These are phyloP conservation scores for Capsicum rhomboideum DNA, from an alignment of 257 asterid genomes.

Conservation along the genomic window DNA sequence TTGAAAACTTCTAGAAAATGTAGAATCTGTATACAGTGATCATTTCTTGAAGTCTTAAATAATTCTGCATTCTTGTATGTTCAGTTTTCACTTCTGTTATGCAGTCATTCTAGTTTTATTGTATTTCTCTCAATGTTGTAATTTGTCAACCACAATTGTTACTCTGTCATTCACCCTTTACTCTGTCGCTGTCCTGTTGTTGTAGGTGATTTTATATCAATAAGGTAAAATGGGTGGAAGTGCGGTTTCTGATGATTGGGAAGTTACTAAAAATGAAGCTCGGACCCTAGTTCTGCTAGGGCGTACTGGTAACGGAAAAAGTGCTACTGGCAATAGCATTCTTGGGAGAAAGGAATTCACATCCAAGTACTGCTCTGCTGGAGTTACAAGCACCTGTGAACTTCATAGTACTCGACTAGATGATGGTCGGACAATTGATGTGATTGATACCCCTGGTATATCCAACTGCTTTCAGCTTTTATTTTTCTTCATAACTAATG, in stretches of 20 bases:
- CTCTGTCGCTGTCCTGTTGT: neutral
- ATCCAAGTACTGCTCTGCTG: slow-evolving; percentile 56
- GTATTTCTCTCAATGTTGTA: neutral
- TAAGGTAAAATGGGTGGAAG: slow-evolving; percentile 55
- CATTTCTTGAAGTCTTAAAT: no score
- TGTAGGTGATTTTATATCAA: neutral
- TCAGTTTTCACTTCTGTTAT: no score
- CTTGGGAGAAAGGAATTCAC: slow-evolving; percentile 41
- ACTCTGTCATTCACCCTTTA: neutral
- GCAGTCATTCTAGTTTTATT: neutral
- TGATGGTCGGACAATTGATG: slow-evolving; percentile 49
- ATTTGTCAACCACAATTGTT: neutral
- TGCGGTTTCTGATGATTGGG: slow-evolving; percentile 60
- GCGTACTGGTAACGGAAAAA: slow-evolving; percentile 71
- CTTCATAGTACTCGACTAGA: slow-evolving; percentile 32
- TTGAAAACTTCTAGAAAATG: no score
- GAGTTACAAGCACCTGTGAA: slow-evolving; percentile 75
- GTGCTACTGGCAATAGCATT: slow-evolving; percentile 82
- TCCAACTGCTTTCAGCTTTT: neutral
- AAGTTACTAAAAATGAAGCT: slow-evolving; percentile 33
- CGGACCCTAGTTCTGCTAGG: slow-evolving; percentile 68
- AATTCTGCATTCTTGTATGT: no score
- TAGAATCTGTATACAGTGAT: no score
- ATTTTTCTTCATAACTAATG: neutral
- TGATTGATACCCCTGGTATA: slow-evolving; percentile 75